Conservation (phyloP, 2,329 filamentous ascomycete species). For the Phialemoniopsis sp. region DNA sequence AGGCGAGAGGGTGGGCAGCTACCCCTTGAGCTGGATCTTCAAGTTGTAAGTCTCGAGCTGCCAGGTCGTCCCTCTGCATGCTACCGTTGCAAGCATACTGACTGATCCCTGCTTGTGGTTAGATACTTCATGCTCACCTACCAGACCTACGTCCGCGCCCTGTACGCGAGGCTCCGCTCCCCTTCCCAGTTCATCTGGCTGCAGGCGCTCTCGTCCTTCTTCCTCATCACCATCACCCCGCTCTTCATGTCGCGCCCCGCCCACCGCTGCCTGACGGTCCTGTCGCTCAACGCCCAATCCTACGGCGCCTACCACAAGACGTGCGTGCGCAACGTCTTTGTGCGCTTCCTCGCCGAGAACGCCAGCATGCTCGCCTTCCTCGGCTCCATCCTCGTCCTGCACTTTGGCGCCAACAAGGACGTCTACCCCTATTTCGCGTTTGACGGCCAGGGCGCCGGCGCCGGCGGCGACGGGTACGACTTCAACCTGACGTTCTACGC, state of each 20-base stretch:
- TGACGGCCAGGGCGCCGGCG: slow-evolving; percentile 38
- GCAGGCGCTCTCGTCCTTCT: slow-evolving; percentile 59
- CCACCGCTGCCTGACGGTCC: slow-evolving; percentile 49
- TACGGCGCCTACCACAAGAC: slow-evolving; percentile 64
- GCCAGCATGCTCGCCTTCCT: slow-evolving; percentile 66
- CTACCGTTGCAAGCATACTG: no score
- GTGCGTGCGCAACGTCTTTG: slow-evolving; percentile 62
- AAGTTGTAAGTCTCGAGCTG: slow-evolving; percentile 50
- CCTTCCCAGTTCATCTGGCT: slow-evolving; percentile 62
- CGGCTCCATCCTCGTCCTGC: slow-evolving; percentile 60
- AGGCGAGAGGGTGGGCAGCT: slow-evolving; percentile 63
- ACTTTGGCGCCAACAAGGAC: slow-evolving; percentile 63
- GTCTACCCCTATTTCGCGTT: slow-evolving; percentile 70
- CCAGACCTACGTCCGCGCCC: slow-evolving; percentile 65
- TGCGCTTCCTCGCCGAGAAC: slow-evolving; percentile 64
- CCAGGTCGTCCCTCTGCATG: neutral
- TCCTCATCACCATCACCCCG: slow-evolving; percentile 60
- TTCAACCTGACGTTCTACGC: slow-evolving; percentile 61
- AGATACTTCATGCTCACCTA: slow-evolving; percentile 67
- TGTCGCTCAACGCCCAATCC: slow-evolving; percentile 54
- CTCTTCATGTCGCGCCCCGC: slow-evolving; percentile 58
- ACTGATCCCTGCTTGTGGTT: neutral
- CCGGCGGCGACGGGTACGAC: slow-evolving; percentile 45
- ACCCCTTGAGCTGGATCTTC: slow-evolving; percentile 68
- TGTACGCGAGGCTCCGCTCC: slow-evolving; percentile 64